phyloP scores from a whole-genome alignment of 305 asterid genomes.

The Withania somnifera region DNA sequence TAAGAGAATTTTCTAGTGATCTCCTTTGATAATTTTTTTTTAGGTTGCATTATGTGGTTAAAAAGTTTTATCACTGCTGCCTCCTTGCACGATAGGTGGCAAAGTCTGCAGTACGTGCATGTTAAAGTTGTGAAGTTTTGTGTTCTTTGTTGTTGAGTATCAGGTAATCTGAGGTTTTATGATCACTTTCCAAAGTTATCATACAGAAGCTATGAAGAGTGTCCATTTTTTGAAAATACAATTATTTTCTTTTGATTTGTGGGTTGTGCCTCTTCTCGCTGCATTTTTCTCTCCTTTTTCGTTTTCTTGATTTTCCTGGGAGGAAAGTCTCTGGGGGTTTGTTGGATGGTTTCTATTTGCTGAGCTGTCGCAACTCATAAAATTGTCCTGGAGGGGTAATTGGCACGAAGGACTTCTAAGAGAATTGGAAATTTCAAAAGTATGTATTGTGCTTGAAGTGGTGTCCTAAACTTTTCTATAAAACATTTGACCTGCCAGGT shows the following conservation, averaged over 20 bases:
- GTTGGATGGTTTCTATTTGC: neutral
- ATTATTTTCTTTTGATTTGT: neutral
- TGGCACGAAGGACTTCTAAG: neutral
- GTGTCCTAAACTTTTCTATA: neutral
- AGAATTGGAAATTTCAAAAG: neutral
- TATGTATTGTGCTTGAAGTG: neutral
- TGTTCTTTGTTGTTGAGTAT: neutral
- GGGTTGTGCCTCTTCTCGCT: neutral
- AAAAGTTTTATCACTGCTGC: neutral
- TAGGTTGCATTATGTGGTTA: neutral
- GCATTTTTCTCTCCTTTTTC: neutral
- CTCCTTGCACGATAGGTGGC: neutral
- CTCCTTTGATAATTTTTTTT: neutral
- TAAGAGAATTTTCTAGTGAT: conserved; percentile 5
- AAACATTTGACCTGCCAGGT: conserved; percentile 16
- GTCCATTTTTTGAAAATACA: neutral
- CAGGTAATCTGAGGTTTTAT: neutral
- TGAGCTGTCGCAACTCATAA: neutral
- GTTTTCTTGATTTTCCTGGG: neutral
- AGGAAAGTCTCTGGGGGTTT: neutral
- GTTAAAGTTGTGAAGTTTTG: neutral
- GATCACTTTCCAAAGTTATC: neutral
- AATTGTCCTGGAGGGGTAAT: neutral
- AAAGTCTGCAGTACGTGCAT: neutral
- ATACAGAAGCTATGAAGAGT: neutral